Base-by-base conservation (phyloP, 371 early-diverging fungal species). In the Scutellospora calospora region DNA sequence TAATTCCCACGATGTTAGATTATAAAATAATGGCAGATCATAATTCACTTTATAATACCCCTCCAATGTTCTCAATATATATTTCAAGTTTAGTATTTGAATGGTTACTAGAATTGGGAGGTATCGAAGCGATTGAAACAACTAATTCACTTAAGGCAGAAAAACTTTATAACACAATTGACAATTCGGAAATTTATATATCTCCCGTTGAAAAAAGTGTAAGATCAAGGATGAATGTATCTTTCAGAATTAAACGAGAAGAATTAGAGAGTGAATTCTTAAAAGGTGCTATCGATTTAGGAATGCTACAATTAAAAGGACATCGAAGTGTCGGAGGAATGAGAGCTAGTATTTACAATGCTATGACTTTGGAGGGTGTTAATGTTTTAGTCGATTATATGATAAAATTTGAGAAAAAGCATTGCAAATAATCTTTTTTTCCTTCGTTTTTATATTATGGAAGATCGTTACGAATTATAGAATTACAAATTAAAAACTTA, bases 291-390 rank as follows among this genome's bases (percentile, higher is more conserved):
- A 95, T 95, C 82, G 90, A 88, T 49, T 87, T 83, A 76, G 89
- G 92, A 16, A 91, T 98, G 92, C 86, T 95, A 66, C 96, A 97
- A 83, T 89, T 99, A 81, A 94, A 94, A 71, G 99, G 99, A 1
- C 99, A 99, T 88, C 96, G 98, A 80, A 94, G 93, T 45, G 91
- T 94, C 5, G 99, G 98, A 71, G 99, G 99, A 35, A 93, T 98
- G 78, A 90, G 99, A 52, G 95, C 95, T 22, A 94, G 95, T 55
- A 90, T 98, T 55, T 99, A 99, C 87, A 99, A 99, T 83, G 97
- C 98, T 33, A 89, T 98, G 89, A 89, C 95, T 3, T 84, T 93
- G 75, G 95, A 97, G 57, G 95, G 93, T 63, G 95, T 95, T 1
- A 88, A 93, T 80, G 87, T 86, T 38, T 83, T 98, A 73, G 92